Evolutionary conservation across 768 basidiomycete genomes (phyloP).

Genomic region (Lactifluus echinatus): DNA sequence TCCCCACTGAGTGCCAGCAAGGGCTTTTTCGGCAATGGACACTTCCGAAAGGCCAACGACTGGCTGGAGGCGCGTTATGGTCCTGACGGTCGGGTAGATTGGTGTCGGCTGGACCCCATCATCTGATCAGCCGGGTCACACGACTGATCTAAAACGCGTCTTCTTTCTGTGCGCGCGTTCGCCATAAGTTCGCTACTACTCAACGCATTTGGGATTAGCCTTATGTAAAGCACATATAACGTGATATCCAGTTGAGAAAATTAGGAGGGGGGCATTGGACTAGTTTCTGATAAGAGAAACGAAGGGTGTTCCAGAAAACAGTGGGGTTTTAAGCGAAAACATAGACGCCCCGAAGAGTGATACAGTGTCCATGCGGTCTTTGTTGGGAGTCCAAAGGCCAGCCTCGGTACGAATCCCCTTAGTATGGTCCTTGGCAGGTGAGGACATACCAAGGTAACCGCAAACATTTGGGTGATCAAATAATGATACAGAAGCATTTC

Average conservation of each 20-base stretch:
- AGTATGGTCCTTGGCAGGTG: background rate
- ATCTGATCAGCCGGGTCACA: conserved; percentile 14
- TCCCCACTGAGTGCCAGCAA: conserved; percentile 69
- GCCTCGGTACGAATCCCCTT: conserved; percentile 9
- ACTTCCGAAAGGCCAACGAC: conserved; percentile 80
- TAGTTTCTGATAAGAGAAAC: conserved; percentile 11
- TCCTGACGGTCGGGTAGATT: conserved; percentile 57
- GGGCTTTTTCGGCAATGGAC: conserved; percentile 84
- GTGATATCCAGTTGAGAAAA: conserved; percentile 14
- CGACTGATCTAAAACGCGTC: background rate
- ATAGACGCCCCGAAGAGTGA: conserved; percentile 16
- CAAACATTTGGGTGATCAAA: conserved; percentile 16
- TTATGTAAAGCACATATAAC: conserved; percentile 18
- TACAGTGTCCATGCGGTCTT: conserved; percentile 20
- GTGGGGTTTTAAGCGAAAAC: conserved; percentile 4
- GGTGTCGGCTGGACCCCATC: conserved; percentile 43
- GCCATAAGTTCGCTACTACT: background rate
- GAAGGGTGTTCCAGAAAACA: conserved; percentile 16
- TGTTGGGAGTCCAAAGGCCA: conserved; percentile 13
- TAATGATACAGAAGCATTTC: conserved; percentile 20
- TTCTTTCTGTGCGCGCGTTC: background rate
- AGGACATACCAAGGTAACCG: conserved; percentile 13
- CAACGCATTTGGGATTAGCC: conserved; percentile 15
- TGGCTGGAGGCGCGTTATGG: conserved; percentile 84
- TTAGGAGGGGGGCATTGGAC: conserved; percentile 11